phyloP scores from a whole-genome alignment of 192 early-diverging fungal genomes.

The Backusella liffmaniae region DNA sequence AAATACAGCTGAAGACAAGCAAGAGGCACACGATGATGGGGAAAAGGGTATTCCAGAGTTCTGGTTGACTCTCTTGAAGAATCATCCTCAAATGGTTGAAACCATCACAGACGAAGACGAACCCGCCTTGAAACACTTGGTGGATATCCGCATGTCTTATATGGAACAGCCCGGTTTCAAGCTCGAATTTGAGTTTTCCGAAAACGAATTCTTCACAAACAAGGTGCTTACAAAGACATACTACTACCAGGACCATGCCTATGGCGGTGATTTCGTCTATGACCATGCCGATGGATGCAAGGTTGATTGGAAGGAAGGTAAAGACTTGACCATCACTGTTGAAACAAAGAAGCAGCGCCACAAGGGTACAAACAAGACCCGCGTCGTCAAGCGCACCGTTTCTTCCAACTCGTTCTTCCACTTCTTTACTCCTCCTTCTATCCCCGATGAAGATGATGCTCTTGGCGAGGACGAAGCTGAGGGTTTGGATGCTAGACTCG shows the following conservation, averaged over 20 bases:
- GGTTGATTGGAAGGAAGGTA: conserved; percentile 97
- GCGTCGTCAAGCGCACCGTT: conserved; percentile 95
- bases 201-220: conserved; percentile 92
- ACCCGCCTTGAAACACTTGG: conserved; percentile 82
- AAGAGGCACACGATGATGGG: conserved; percentile 41
- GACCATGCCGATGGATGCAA: conserved; percentile 89
- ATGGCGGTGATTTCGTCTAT: conserved; percentile 85
- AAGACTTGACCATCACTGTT: conserved; percentile 89
- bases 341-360: conserved; percentile 99
- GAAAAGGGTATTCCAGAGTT: conserved; percentile 83
- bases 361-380: conserved; percentile 97
- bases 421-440: conserved; percentile 90
- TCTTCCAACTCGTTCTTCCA: conserved; percentile 96
- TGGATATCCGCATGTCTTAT: conserved; percentile 86
- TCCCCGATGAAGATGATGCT: conserved; percentile 70
- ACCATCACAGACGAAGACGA: conserved; percentile 93
- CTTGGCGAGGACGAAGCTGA: conserved; percentile 73
- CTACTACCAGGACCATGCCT: conserved; percentile 81
- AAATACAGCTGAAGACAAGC: conserved; percentile 39
- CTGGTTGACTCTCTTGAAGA: conserved; percentile 94
- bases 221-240: conserved; percentile 89
- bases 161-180: conserved; percentile 91
- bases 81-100: conserved; percentile 75
- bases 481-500: conserved; percentile 82
- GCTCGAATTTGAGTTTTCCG: conserved; percentile 89